Conservation (phyloP, 192 early-diverging fungal species). For the Coemansia sp. region DNA sequence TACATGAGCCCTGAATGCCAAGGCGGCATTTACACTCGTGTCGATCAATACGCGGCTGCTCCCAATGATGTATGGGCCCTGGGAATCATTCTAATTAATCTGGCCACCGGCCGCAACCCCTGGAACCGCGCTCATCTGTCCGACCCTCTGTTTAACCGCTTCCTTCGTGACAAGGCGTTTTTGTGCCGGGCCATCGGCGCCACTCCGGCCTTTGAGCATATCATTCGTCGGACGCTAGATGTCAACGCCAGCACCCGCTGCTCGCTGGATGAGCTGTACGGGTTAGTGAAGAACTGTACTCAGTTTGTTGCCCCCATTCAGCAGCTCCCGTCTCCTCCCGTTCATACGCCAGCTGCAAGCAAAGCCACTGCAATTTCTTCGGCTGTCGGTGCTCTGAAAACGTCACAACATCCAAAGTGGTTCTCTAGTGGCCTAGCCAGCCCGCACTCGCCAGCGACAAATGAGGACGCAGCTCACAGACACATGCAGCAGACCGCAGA, state of each 20-base stretch:
- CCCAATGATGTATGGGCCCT: conserved; percentile 87
- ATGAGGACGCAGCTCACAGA: neutral
- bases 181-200: conserved; percentile 65
- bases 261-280: conserved; percentile 47
- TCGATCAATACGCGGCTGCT: conserved; percentile 61
- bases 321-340: neutral
- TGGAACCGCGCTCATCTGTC: conserved; percentile 68
- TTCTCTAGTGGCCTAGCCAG: conserved; percentile 13
- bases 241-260: conserved; percentile 62
- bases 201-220: conserved; percentile 64
- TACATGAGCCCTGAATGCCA: conserved; percentile 89
- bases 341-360: neutral
- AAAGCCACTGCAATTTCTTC: neutral
- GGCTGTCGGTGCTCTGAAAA: neutral
- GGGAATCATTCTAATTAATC: conserved; percentile 86
- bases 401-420: conserved; percentile 1
- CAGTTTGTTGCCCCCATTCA: conserved; percentile 29
- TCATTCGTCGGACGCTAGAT: conserved; percentile 72
- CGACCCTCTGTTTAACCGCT: conserved; percentile 79
- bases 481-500: conserved; percentile 2
- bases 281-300: conserved; percentile 38
- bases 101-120: conserved; percentile 80
- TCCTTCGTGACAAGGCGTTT: conserved; percentile 60
- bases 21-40: conserved; percentile 55
- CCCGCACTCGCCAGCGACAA: conserved; percentile 7